Evolutionary conservation across 345 rosid species (phyloP).

Genomic region (Clarkia xantiana): DNA sequence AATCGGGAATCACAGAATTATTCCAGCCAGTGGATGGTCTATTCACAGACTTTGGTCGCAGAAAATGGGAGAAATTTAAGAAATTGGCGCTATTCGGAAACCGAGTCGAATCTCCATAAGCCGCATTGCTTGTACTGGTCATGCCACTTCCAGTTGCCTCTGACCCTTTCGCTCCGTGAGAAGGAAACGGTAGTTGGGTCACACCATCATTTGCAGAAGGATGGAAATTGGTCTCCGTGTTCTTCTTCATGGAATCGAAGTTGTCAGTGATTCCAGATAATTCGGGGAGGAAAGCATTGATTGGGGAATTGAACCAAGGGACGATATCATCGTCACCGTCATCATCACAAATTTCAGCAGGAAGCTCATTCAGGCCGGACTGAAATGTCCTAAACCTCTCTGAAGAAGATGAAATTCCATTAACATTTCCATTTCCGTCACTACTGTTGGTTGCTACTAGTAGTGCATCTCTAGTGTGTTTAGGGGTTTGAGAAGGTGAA

Average conservation of each 20-base stretch:
- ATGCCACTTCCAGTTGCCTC: conserved; percentile 4
- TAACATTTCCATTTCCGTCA: no score
- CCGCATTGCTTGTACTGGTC: conserved; percentile 7
- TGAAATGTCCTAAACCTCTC: conserved; percentile 19
- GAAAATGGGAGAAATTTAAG: conserved; percentile 55
- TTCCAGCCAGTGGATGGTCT: conserved; percentile 27
- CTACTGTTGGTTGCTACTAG: no score
- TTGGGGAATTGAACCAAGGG: conserved; percentile 56
- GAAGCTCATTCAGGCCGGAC: conserved; percentile 30
- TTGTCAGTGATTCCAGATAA: conserved; percentile 39
- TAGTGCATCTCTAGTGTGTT: conserved; percentile 11
- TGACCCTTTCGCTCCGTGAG: neutral
- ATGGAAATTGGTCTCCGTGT: conserved; percentile 9
- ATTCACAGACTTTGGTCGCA: conserved; percentile 40
- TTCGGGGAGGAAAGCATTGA: conserved; percentile 39
- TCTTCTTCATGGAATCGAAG: conserved; percentile 24
- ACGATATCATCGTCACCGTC: conserved; percentile 50
- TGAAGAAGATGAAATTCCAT: conserved; percentile 7
- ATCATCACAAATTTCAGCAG: conserved; percentile 26
- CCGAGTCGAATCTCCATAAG: neutral
- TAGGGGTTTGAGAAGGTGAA: conserved; percentile 12
- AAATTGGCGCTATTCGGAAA: conserved; percentile 18
- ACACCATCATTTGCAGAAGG: neutral
- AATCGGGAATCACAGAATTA: conserved; percentile 13
- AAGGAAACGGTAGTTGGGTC: neutral